phyloP scores from a whole-genome alignment of 148 eudicot genomes.

The Rhododendron vialii region DNA sequence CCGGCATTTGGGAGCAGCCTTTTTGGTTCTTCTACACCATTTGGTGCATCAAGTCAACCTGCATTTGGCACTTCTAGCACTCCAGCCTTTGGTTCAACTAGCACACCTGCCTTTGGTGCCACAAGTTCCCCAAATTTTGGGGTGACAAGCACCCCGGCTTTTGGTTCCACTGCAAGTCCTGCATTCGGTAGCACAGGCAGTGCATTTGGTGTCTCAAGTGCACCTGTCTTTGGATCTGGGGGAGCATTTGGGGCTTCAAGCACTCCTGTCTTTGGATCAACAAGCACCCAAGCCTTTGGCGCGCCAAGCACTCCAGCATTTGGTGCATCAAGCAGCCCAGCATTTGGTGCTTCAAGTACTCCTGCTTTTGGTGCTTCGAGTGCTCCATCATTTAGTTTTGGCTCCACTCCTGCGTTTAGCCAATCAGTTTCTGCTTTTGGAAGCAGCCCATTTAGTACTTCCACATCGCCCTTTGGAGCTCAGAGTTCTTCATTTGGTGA shows the following conservation, averaged over 20 bases:
- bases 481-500: constrained; percentile 66
- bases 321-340: constrained; percentile 39
- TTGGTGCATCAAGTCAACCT: constrained; percentile 82
- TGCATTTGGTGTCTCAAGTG: constrained; percentile 57
- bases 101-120: constrained; percentile 64
- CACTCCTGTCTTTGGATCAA: constrained; percentile 50
- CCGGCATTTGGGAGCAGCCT: constrained; percentile 76
- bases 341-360: constrained; percentile 39
- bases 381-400: constrained; percentile 40
- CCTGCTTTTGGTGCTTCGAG: constrained; percentile 53
- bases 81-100: constrained; percentile 61
- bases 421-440: constrained; percentile 55
- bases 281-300: constrained; percentile 48
- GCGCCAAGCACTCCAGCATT: constrained; percentile 49
- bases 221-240: constrained; percentile 51
- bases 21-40: constrained; percentile 68
- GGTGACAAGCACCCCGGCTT: constrained; percentile 31
- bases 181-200: constrained; percentile 45
- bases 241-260: constrained; percentile 58
- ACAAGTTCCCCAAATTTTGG: constrained; percentile 42
- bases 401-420: constrained; percentile 41
- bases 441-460: constrained; percentile 45
- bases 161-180: constrained; percentile 36
- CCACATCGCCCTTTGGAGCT: constrained; percentile 58
- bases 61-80: constrained; percentile 63